These are phyloP conservation scores for Groenewaldozyma tartarivorans DNA, from an alignment of 805 yeast genomes.

Conservation along the genomic window DNA sequence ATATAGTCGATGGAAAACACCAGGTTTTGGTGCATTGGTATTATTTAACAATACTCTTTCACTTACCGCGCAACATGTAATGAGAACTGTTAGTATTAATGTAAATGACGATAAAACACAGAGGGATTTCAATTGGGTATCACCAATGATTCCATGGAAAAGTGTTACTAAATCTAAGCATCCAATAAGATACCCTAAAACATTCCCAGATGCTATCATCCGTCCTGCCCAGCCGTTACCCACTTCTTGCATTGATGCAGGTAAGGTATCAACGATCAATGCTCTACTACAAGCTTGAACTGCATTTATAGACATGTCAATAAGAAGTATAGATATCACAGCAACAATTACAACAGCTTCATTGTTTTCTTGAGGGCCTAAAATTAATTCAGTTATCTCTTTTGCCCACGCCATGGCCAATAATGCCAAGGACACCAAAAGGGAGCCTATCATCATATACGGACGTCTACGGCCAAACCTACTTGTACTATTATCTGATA, in stretches of 20 bases:
- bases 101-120: constrained; percentile 35
- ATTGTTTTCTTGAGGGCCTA: constrained; percentile 20
- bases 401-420: constrained; percentile 37
- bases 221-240: constrained; percentile 66
- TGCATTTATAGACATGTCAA: constrained; percentile 50
- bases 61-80: constrained; percentile 34
- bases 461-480: constrained; percentile 46
- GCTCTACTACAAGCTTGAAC: constrained; percentile 62
- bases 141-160: constrained; percentile 33
- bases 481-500: constrained; percentile 37
- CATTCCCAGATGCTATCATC: constrained; percentile 52
- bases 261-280: constrained; percentile 51
- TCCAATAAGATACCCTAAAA: constrained; percentile 48
- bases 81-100: constrained; percentile 32
- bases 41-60: constrained; percentile 38
- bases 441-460: constrained; percentile 45
- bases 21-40: not conserved
- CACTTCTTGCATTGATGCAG: constrained; percentile 44
- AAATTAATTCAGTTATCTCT: constrained; percentile 23
- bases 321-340: constrained; percentile 39
- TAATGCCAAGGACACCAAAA: constrained; percentile 38
- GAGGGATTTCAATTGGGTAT: constrained; percentile 44
- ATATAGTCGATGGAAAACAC: not conserved
- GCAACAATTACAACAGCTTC: constrained; percentile 35
- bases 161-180: constrained; percentile 34